Percentiles rank a stretch among this genome's conserved stretches.
These are phyloP conservation scores for Xenoacremonium recifei DNA, from an alignment of 2,329 filamentous ascomycete species.

Conservation along the genomic window DNA sequence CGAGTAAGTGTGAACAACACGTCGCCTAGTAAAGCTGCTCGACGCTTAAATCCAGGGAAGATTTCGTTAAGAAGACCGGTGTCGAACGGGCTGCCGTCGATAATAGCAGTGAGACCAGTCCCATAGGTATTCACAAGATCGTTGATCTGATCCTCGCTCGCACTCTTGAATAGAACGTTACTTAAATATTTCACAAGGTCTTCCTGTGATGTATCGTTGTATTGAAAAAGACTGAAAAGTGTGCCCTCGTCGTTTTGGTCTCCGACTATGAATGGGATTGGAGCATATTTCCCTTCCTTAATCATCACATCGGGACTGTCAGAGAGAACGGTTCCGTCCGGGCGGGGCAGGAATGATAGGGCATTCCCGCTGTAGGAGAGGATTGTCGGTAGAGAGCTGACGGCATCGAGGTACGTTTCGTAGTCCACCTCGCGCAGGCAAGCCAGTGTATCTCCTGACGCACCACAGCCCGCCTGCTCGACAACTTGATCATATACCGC, in stretches of 20 bases:
- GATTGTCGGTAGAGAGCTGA: slow-evolving; percentile 67
- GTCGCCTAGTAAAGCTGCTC: slow-evolving; percentile 74
- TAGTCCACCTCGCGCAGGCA: slow-evolving; percentile 65
- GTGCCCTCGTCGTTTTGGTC: slow-evolving; percentile 82
- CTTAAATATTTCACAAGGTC: slow-evolving; percentile 62
- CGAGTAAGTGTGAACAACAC: slow-evolving; percentile 71
- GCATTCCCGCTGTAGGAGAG: slow-evolving; percentile 67
- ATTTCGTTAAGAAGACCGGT: slow-evolving; percentile 67
- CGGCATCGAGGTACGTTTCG: slow-evolving; percentile 60
- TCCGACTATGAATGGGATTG: slow-evolving; percentile 58
- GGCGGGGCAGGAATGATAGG: slow-evolving; percentile 72
- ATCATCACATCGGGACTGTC: slow-evolving; percentile 62
- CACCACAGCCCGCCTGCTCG: slow-evolving; percentile 58
- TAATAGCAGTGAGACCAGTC: slow-evolving; percentile 45
- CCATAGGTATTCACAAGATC: slow-evolving; percentile 63
- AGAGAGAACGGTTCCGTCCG: slow-evolving; percentile 63
- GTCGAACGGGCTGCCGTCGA: slow-evolving; percentile 68
- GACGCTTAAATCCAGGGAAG: slow-evolving; percentile 75
- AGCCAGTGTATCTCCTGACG: slow-evolving; percentile 54
- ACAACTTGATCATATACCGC: slow-evolving; percentile 63
- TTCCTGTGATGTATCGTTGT: slow-evolving; percentile 62
- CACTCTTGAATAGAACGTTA: slow-evolving; percentile 57
- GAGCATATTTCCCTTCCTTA: slow-evolving; percentile 45
- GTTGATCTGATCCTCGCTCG: slow-evolving; percentile 49
- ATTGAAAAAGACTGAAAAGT: slow-evolving; percentile 67